A percentile compares a stretch with the other conserved stretches of the same genome.
Evolutionary conservation across 345 rosid species (phyloP).

Genomic region (Dimocarpus longan): DNA sequence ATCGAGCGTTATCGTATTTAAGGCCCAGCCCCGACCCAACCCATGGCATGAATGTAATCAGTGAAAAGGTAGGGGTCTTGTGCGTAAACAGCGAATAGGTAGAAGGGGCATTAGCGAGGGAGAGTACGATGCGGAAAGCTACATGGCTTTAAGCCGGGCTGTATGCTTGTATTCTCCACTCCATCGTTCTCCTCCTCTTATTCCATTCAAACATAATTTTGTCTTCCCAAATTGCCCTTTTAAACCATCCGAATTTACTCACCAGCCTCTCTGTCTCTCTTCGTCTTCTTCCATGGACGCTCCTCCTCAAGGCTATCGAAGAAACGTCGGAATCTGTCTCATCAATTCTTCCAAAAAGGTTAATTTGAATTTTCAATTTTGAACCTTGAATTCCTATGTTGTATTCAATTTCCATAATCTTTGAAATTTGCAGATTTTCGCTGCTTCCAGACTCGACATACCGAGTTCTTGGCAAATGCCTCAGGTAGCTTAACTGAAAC

Average conservation of each 20-base stretch:
- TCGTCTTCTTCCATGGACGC: constrained; percentile 69
- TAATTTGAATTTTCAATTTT: background rate
- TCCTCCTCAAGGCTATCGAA: constrained; percentile 88
- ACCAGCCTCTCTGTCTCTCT: constrained; percentile 29
- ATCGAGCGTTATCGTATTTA: too few relatives aligned
- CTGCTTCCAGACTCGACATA: constrained; percentile 86
- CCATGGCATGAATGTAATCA: too few relatives aligned
- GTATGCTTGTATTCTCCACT: constrained; percentile 21
- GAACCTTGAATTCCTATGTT: background rate
- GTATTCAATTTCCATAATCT: background rate
- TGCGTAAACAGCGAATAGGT: too few relatives aligned
- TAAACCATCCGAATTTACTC: constrained; percentile 30
- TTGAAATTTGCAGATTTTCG: constrained; percentile 60
- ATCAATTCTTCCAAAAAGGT: constrained; percentile 85
- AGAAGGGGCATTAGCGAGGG: too few relatives aligned
- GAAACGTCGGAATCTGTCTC: constrained; percentile 90
- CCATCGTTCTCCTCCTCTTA: constrained; percentile 4
- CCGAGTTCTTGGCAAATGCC: constrained; percentile 99
- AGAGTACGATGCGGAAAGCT: background rate
- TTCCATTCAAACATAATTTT: constrained; percentile 17
- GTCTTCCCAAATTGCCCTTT: constrained; percentile 35
- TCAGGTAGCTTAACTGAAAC: constrained; percentile 49
- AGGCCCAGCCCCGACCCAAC: too few relatives aligned
- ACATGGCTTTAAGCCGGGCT: constrained; percentile 46
- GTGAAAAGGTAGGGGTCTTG: too few relatives aligned